A percentile compares a stretch with the other conserved stretches of the same genome.
phyloP scores from a whole-genome alignment of 257 asterid genomes.

The Jacaranda copaia region DNA sequence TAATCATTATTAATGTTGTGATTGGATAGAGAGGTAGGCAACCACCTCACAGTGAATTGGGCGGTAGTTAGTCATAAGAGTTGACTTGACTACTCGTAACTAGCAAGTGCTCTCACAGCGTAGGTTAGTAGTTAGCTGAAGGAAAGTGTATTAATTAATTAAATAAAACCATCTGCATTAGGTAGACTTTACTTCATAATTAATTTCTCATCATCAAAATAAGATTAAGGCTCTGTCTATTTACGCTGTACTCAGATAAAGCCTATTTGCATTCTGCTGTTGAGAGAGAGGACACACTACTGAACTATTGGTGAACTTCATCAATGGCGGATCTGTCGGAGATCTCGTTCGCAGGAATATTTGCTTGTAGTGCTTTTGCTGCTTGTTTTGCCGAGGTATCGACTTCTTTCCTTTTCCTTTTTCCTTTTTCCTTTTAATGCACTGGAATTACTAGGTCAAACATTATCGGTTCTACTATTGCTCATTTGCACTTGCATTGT shows the following conservation, averaged over 20 bases:
- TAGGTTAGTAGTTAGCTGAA: not conserved
- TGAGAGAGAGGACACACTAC: not conserved
- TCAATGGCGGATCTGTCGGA: conserved; percentile 74
- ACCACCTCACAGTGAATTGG: not conserved
- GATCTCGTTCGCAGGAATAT: conserved; percentile 78
- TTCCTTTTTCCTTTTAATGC: conserved; percentile 2
- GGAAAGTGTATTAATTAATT: not conserved
- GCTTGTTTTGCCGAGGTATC: conserved; percentile 93
- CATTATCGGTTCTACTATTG: conserved; percentile 2
- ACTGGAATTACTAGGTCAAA: conserved; percentile 31
- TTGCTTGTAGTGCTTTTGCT: conserved; percentile 82
- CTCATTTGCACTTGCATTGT: conserved; percentile 35
- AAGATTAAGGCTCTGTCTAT: not conserved
- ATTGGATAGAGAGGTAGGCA: not conserved
- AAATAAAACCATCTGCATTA: not conserved
- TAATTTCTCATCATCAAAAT: conserved; percentile 11
- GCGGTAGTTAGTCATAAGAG: not conserved
- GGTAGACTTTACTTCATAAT: not conserved
- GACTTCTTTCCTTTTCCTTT: conserved; percentile 7
- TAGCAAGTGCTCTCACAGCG: not conserved
- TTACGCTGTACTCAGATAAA: conserved; percentile 8
- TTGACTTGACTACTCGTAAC: not conserved
- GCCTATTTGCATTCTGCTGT: not conserved
- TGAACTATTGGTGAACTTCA: conserved; percentile 35
- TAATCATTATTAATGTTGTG: not conserved